These are phyloP conservation scores for Epipyxis sp. DNA, from an alignment of 108 stramenopile genomes.

Conservation along the genomic window DNA sequence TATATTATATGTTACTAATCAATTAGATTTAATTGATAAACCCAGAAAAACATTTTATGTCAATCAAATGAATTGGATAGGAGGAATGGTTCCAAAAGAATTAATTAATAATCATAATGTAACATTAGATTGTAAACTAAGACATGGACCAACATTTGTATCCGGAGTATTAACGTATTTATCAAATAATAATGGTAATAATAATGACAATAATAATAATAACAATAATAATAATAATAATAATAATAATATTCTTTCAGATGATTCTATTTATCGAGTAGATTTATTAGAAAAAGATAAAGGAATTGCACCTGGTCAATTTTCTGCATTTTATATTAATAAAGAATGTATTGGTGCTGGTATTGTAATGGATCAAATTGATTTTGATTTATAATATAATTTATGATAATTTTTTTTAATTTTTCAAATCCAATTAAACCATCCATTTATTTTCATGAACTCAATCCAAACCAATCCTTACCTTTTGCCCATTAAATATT, in stretches of 20 bases:
- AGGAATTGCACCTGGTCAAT: conserved; percentile 90
- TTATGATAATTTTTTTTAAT: no score
- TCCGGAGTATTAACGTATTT: conserved; percentile 58
- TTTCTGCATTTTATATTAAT: conserved; percentile 80
- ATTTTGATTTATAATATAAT: no score
- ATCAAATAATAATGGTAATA: conserved; percentile 1
- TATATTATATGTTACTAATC: conserved; percentile 78
- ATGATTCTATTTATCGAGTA: neutral
- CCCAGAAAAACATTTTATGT: conserved; percentile 72
- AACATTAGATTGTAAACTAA: conserved; percentile 69
- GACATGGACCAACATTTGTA: conserved; percentile 79
- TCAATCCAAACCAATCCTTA: no score
- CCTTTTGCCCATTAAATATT: no score
- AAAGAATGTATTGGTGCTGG: conserved; percentile 78
- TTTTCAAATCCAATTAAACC: no score
- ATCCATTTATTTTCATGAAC: no score
- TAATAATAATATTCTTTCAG: neutral
- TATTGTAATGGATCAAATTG: no score
- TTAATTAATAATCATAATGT: conserved; percentile 35
- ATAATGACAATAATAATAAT: no score
- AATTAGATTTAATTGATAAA: conserved; percentile 48
- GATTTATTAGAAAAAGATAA: conserved; percentile 72
- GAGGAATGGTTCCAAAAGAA: conserved; percentile 55
- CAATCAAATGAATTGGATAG: conserved; percentile 79
- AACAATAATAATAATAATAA: no score